Percentiles rank a stretch among this genome's conserved stretches.
Evolutionary conservation across 2,329 filamentous ascomycete genomes (phyloP).

Genomic region (Penicillium concentricum): DNA sequence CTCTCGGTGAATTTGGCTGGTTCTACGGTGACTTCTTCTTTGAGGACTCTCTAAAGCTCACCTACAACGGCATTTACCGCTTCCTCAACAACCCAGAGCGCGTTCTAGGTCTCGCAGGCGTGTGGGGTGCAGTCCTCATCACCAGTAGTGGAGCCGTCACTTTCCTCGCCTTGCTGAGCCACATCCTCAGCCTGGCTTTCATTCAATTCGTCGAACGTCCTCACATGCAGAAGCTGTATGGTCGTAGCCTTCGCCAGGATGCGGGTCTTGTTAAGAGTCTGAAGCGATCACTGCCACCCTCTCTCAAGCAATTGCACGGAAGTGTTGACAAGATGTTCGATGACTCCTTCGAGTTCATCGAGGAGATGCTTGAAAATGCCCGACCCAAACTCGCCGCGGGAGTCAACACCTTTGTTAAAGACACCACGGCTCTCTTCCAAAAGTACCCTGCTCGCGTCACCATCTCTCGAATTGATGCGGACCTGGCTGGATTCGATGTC

Average conservation of each 20-base stretch:
- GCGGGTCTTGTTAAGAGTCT: conserved; percentile 91
- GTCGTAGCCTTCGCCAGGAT: conserved; percentile 75
- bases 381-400: conserved; percentile 82
- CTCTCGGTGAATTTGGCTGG: conserved; percentile 96
- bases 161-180: conserved; percentile 78
- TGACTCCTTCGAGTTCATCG: conserved; percentile 82
- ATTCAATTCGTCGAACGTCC: conserved; percentile 92
- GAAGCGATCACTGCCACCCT: conserved; percentile 78
- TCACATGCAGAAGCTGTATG: conserved; percentile 98
- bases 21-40: conserved; percentile 99
- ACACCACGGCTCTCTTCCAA: conserved; percentile 84
- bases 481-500: conserved; percentile 75
- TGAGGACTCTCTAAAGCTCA: conserved; percentile 81
- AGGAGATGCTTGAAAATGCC: conserved; percentile 83
- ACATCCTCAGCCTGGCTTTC: conserved; percentile 80
- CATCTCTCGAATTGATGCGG: conserved; percentile 74
- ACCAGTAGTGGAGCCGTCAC: conserved; percentile 87
- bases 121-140: conserved; percentile 93
- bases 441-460: conserved; percentile 84
- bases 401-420: conserved; percentile 81
- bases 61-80: conserved; percentile 95
- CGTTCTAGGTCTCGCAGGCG: conserved; percentile 86
- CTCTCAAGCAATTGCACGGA: conserved; percentile 78
- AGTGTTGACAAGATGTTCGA: conserved; percentile 84
- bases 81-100: conserved; percentile 98